phyloP scores from a whole-genome alignment of 208 protist species.

The Naegleria lovaniensis region DNA sequence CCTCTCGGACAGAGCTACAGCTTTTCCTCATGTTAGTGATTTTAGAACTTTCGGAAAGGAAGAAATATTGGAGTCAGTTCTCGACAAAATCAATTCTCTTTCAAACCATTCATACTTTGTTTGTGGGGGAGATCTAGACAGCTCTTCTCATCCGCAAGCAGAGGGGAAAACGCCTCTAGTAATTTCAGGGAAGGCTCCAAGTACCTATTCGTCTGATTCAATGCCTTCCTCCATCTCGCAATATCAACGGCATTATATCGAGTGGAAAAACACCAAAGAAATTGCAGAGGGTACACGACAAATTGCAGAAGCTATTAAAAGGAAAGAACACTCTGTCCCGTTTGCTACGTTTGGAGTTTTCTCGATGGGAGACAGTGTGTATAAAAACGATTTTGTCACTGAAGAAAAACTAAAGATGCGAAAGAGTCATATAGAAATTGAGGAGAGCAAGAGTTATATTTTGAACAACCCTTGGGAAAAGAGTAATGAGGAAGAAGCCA shows the following conservation, averaged over 20 bases:
- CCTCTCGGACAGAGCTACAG: background rate
- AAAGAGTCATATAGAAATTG: background rate
- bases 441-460: background rate
- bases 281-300: background rate
- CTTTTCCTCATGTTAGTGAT: background rate
- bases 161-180: background rate
- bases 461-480: background rate
- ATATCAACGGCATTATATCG: background rate
- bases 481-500: background rate
- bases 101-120: background rate
- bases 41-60: background rate
- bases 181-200: background rate
- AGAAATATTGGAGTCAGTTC: background rate
- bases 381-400: background rate
- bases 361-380: background rate
- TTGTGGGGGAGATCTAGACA: background rate
- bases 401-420: background rate
- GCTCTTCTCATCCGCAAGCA: no score
- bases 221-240: background rate
- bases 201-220: background rate
- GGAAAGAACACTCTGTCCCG: background rate
- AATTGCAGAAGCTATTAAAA: background rate
- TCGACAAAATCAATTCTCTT: background rate
- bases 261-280: background rate
- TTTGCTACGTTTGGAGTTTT: background rate